phyloP scores from a whole-genome alignment of 495 filamentous ascomycete genomes.

The Pyrenula massariospora region DNA sequence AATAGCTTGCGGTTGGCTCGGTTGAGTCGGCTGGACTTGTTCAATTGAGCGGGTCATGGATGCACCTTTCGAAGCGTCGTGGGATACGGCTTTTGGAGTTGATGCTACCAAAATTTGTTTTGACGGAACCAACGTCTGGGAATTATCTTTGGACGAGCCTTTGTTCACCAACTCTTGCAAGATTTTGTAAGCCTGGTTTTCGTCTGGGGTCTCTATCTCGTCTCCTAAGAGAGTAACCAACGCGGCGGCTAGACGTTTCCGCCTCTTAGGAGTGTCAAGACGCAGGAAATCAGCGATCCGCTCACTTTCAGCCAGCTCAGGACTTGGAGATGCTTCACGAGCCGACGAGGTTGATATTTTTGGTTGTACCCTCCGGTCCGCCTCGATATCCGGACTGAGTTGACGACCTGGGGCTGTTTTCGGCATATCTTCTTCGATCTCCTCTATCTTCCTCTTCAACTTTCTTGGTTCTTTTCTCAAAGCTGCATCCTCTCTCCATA shows the following conservation, averaged over 20 bases:
- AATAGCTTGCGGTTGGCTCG: slow-evolving; percentile 1
- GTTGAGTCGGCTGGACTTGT: slow-evolving; percentile 1
- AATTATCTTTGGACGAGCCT: slow-evolving; percentile 1
- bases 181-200: not conserved
- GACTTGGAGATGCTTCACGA: not conserved
- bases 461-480: slow-evolving; percentile 22
- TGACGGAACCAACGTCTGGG: not conserved
- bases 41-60: not conserved
- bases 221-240: not conserved
- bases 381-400: not conserved
- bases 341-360: not conserved
- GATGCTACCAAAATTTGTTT: not conserved
- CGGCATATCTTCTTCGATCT: not conserved
- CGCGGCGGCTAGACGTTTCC: not conserved
- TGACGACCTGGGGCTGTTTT: not conserved
- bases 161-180: slow-evolving; percentile 18
- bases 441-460: not conserved
- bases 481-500: slow-evolving; percentile 52
- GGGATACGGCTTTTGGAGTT: not conserved
- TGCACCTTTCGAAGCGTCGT: not conserved
- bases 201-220: not conserved
- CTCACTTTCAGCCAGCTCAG: not conserved
- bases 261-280: not conserved
- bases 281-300: not conserved
- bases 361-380: not conserved